Percentiles rank a stretch among this genome's conserved stretches.
phyloP scores from a whole-genome alignment of 1,284 basidiomycete genomes.

The Mycosarcoma maydis region DNA sequence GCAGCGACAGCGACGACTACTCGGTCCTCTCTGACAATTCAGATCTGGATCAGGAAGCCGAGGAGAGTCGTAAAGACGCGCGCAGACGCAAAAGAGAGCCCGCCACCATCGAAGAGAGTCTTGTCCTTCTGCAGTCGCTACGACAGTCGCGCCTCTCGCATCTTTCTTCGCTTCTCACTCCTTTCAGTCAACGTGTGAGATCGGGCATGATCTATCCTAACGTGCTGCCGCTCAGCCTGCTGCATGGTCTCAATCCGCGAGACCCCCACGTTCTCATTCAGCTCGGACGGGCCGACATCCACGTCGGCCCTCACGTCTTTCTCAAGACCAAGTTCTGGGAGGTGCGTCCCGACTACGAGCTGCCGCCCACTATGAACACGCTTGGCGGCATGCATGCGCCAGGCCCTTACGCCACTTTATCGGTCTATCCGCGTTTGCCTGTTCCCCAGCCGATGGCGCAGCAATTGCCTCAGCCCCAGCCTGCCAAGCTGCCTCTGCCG shows the following conservation, averaged over 20 bases:
- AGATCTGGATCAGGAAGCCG: conserved; percentile 38
- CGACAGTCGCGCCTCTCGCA: conserved; percentile 64
- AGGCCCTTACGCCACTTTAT: conserved; percentile 9
- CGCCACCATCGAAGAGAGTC: conserved; percentile 48
- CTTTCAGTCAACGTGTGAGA: conserved; percentile 55
- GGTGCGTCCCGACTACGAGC: conserved; percentile 48
- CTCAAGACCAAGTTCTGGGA: conserved; percentile 62
- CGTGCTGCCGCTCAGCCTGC: conserved; percentile 47
- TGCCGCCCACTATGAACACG: conserved; percentile 20
- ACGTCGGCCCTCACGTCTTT: conserved; percentile 59
- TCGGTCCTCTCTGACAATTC: conserved; percentile 41
- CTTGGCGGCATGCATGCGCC: conserved; percentile 22
- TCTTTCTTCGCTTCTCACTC: conserved; percentile 60
- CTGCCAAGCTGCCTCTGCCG: conserved; percentile 27
- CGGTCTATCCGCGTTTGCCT: conserved; percentile 13
- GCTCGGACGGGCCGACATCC: conserved; percentile 59
- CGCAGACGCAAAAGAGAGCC: conserved; percentile 40
- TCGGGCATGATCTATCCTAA: conserved; percentile 54
- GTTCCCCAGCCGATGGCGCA: conserved; percentile 17
- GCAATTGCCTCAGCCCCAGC: conserved; percentile 26
- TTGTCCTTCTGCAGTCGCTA: conserved; percentile 59
- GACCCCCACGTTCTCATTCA: conserved; percentile 55
- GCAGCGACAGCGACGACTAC: conserved; percentile 48
- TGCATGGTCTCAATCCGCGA: conserved; percentile 55
- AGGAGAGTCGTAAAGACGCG: conserved; percentile 35